Base-by-base conservation (phyloP, 345 rosid species). In the Eucalyptus marginata region DNA sequence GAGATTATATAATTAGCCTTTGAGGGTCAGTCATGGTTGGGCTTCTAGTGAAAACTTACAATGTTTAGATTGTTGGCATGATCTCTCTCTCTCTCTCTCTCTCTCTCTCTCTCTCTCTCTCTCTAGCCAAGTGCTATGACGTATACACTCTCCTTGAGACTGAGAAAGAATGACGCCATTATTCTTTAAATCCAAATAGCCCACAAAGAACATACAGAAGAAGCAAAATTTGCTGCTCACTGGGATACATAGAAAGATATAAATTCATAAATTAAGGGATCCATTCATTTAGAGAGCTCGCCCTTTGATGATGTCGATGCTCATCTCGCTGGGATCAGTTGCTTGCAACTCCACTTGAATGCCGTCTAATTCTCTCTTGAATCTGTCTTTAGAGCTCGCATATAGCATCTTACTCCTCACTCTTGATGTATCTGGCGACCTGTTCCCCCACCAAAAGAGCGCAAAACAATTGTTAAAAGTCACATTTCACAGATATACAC, bases 361-460 rank as follows among this genome's bases (percentile, higher is more conserved):
- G 15, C 96, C 97, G 89, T 96, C 96, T 90, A 96, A 87, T 91
- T 96, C 96, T 50, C 96, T 95, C 95, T 92, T 96, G 94, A 96
- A 95, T 86, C 96, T 91, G 88, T 95, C 96, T 90, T 94, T 95
- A 5, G 96, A 95, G 91, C 97, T 96, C 59, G 98, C 96, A 89
- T 96, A 96, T 36, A 96, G 86, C 98, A 95, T 96, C 93, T 96
- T 96, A 89, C 95, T 96, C 87, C 98, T 90, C 92, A 94, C 96
- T 93, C 89, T 94, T 64, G 97, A 93, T 27, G 94, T 87, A 46
- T 96, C 98, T 13, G 97, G 98, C 31, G 97, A 62, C 96, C 97
- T 95, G 88, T 25, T 27, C 71, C 27, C 84, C 47, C 84, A 6
- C 84, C 84, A 76, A 76, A 76, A 71, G 83, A 76, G 43, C 83